Percentiles rank a stretch among this genome's conserved stretches.
These are phyloP conservation scores for Alternaria brassicicola DNA, from an alignment of 2,329 filamentous ascomycete species.

Conservation along the genomic window DNA sequence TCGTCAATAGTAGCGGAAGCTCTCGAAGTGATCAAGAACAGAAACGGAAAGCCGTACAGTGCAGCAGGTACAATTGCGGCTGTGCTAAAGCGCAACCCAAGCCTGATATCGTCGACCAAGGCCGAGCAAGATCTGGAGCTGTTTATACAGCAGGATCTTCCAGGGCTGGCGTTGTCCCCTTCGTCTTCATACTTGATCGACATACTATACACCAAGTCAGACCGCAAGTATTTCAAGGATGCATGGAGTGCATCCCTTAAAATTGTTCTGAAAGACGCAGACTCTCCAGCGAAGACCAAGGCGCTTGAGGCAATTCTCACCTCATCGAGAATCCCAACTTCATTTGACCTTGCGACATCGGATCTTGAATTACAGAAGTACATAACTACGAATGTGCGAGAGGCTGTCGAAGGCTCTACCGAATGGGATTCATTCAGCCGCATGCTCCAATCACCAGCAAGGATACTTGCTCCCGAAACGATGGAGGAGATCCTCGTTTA, in stretches of 20 bases:
- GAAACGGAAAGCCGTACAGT: conserved; percentile 71
- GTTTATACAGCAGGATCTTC: conserved; percentile 63
- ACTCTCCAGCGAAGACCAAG: conserved; percentile 36
- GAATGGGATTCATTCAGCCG: conserved; percentile 48
- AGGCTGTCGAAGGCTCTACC: conserved; percentile 37
- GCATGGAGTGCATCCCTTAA: conserved; percentile 44
- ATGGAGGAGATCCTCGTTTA: conserved; percentile 47
- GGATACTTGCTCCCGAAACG: conserved; percentile 44
- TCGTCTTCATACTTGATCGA: conserved; percentile 71
- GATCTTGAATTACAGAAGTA: conserved; percentile 47
- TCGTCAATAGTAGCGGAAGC: conserved; percentile 56
- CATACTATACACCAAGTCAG: conserved; percentile 61
- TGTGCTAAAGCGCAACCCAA: conserved; percentile 54
- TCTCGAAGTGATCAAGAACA: conserved; percentile 56
- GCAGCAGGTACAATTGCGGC: conserved; percentile 64
- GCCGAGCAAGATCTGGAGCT: conserved; percentile 50
- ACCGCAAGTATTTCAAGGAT: conserved; percentile 36
- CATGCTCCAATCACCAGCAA: conserved; percentile 44
- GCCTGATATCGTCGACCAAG: conserved; percentile 50
- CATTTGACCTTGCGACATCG: conserved; percentile 44
- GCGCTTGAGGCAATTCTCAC: conserved; percentile 44
- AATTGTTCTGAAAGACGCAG: conserved; percentile 30
- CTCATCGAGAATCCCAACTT: conserved; percentile 43
- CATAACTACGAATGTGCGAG: conserved; percentile 37
- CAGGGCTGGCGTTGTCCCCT: conserved; percentile 68